Base-by-base conservation (phyloP, 129 eudicot genomes). In the Arctium minus region DNA sequence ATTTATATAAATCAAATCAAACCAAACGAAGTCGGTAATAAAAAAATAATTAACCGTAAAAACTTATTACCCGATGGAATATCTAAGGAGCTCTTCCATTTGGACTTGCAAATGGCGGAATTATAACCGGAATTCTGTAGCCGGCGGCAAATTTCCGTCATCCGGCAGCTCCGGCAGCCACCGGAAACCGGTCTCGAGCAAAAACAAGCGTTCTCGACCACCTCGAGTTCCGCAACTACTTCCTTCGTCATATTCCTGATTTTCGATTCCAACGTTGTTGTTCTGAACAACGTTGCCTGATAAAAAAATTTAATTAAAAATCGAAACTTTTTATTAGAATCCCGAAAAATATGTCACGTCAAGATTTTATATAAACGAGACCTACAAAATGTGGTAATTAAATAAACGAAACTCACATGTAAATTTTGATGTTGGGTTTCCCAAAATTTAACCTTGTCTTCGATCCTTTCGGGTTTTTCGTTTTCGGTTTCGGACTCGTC, bases 81-180 rank as follows among this genome's bases (percentile, higher is more conserved):
- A 62, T 92, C 92, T 1, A 85, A 80, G 27, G 91, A 90, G 79
- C 86, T 91, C 64, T 81, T 94, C 98, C 98, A 94, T 75, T 92
- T 94, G 13, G 97, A 92, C 74, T 92, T 94, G 94, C 97, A 91
- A 85, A 94, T 88, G 4, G 94, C 94, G 10, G 92, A 85, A 67
- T 92, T 83, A 32, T 88, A 89, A 22, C 92, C 94, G 30, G 89
- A 91, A 74, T 78, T 82, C 50, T 88, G 90, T 37, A 94, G 87
- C 33, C 87, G 91, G 48, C 84, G 79, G 60, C 93, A 89, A 17
- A 92, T 82, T 76, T 78, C 90, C 67, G 38, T 86, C 94, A 91
- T 91, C 9, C 92, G 72, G 71, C 98, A 95, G 17, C 75, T 86
- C 85, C 92, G 89, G 82, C 98, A 95, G 33, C 94, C 92, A 6